These are phyloP conservation scores for Coleophoma crateriformis DNA, from an alignment of 2,329 filamentous ascomycete genomes.

Conservation along the genomic window DNA sequence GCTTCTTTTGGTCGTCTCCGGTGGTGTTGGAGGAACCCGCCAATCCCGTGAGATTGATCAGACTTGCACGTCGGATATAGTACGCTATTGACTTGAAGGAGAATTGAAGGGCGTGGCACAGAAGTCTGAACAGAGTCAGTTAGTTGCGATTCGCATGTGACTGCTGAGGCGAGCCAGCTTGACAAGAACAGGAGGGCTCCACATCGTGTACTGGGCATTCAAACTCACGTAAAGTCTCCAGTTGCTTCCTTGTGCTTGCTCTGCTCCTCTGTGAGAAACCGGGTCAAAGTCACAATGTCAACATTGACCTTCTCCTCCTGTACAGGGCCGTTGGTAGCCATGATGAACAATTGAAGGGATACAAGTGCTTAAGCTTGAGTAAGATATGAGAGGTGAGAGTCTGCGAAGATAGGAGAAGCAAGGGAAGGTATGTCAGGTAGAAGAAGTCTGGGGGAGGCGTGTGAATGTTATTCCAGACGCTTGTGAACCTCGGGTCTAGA, in stretches of 20 bases:
- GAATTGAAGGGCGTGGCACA: constrained; percentile 97
- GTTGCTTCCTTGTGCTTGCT: constrained; percentile 88
- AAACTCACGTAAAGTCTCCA: constrained; percentile 92
- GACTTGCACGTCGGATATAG: constrained; percentile 92
- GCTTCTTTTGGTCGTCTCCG: constrained; percentile 98
- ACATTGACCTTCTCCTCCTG: constrained; percentile 83
- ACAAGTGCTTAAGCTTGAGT: too few species aligned
- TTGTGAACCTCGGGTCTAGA: background rate
- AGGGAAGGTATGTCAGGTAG: too few species aligned
- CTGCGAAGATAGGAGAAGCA: too few species aligned
- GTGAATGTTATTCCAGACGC: background rate
- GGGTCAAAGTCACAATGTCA: constrained; percentile 90
- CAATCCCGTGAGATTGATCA: constrained; percentile 93
- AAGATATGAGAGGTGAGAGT: too few species aligned
- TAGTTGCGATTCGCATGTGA: constrained; percentile 4
- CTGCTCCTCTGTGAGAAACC: constrained; percentile 96
- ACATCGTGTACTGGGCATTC: background rate
- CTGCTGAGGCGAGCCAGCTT: background rate
- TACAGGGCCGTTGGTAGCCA: constrained; percentile 16
- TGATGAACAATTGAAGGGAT: constrained; percentile 9
- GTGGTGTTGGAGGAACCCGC: constrained; percentile 93
- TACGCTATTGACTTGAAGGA: constrained; percentile 99
- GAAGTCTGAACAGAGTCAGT: constrained; percentile 51
- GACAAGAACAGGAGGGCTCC: background rate
- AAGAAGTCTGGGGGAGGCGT: too few species aligned